Evolutionary conservation across 192 early-diverging fungal genomes (phyloP).

Genomic region (Rhizophagus sp.): DNA sequence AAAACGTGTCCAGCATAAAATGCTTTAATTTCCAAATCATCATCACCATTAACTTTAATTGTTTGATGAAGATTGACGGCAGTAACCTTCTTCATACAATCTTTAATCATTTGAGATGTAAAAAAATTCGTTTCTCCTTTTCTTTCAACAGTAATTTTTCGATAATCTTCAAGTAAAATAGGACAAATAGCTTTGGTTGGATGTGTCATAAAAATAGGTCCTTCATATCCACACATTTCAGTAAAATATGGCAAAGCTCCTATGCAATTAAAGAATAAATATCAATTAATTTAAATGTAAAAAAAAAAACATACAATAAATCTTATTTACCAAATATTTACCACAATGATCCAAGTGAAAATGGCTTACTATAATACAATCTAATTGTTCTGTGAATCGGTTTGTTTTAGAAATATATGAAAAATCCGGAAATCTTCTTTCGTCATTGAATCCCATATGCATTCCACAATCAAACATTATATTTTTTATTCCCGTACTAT

Average conservation of each 20-base stretch:
- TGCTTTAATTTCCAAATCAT: constrained; percentile 77
- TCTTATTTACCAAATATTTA: not conserved
- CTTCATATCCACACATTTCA: constrained; percentile 91
- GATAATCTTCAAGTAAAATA: constrained; percentile 90
- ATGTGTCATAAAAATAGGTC: constrained; percentile 97
- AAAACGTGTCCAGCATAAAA: constrained; percentile 99
- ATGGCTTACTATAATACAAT: constrained; percentile 93
- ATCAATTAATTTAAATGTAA: too few species aligned
- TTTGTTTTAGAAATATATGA: constrained; percentile 83
- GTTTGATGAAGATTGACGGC: constrained; percentile 85
- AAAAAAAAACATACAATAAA: not conserved
- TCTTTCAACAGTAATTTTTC: constrained; percentile 86
- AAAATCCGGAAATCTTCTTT: constrained; percentile 94
- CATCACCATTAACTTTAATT: constrained; percentile 68
- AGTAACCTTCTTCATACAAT: constrained; percentile 94
- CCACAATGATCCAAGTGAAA: constrained; percentile 99
- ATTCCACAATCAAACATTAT: constrained; percentile 95
- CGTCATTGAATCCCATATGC: constrained; percentile 95
- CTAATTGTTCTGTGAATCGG: constrained; percentile 79
- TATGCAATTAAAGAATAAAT: not conserved
- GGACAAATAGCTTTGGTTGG: constrained; percentile 96
- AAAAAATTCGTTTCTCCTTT: constrained; percentile 92
- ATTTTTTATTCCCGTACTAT: constrained; percentile 52
- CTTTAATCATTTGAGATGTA: constrained; percentile 82
- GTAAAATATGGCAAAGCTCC: constrained; percentile 90